Evolutionary conservation across 2,329 filamentous ascomycete genomes (phyloP).

Genomic region (Cordyceps tenuipes): DNA sequence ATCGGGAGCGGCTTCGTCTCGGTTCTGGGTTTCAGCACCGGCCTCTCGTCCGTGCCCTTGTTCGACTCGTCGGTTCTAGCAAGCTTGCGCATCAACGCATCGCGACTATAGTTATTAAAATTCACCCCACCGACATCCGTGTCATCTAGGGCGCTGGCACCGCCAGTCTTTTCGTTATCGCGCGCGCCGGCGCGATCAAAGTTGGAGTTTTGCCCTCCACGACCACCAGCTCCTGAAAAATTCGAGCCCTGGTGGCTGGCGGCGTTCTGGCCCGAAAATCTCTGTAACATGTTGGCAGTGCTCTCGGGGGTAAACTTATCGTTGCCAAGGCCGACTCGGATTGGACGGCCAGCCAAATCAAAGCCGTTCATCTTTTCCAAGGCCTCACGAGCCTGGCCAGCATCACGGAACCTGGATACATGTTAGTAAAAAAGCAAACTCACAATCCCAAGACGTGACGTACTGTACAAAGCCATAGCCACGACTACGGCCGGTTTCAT

Average conservation of each 20-base stretch:
- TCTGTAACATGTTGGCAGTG: slow-evolving; percentile 84
- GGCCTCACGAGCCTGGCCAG: slow-evolving; percentile 83
- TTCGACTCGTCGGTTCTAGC: slow-evolving; percentile 83
- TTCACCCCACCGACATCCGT: slow-evolving; percentile 97
- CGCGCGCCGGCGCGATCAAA: slow-evolving; percentile 88
- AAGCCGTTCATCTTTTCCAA: slow-evolving; percentile 99
- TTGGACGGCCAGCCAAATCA: slow-evolving; percentile 91
- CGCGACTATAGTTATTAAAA: slow-evolving; percentile 98
- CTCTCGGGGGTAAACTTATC: slow-evolving; percentile 99
- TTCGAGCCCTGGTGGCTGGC: slow-evolving; percentile 78
- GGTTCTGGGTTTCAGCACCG: slow-evolving; percentile 68
- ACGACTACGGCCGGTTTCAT: slow-evolving; percentile 80
- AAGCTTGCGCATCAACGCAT: slow-evolving; percentile 97
- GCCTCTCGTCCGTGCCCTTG: slow-evolving; percentile 59
- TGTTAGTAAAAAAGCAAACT: slow-evolving; percentile 25
- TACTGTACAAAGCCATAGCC: slow-evolving; percentile 99
- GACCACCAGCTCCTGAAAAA: slow-evolving; percentile 83
- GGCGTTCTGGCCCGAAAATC: slow-evolving; percentile 70
- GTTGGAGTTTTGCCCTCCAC: slow-evolving; percentile 73
- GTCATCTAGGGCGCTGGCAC: slow-evolving; percentile 91
- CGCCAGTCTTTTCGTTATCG: slow-evolving; percentile 82
- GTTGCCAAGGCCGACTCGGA: slow-evolving; percentile 97
- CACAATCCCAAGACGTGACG: background rate
- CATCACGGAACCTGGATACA: slow-evolving; percentile 68
- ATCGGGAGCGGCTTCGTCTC: slow-evolving; percentile 71